Base-by-base conservation (phyloP, 2,329 filamentous ascomycete genomes). In the Aspergillus cejpii region DNA sequence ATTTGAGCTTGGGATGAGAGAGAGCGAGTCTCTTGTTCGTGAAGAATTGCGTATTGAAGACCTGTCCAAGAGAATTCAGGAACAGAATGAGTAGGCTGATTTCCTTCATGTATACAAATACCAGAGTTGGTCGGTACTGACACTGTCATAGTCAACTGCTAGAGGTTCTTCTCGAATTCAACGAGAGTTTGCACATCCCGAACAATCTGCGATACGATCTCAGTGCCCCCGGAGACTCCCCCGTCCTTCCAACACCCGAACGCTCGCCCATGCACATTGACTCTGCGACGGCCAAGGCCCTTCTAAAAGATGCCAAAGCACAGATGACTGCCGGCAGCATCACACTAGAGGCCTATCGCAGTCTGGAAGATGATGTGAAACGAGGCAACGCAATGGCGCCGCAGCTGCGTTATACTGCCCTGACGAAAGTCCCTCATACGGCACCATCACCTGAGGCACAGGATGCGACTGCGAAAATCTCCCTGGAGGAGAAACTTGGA, bases 101-200 rank as follows among this genome's bases (percentile, higher is more conserved):
- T 19, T 68, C 27, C 14, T 37, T 2, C 21, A 10, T 15, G n/a
- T 17, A 2, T 33, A 33, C 26, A 20, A 23, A 28, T 37, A 11
- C 29, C 37, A 28, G 26, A 33, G 29, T 23, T 31, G 34, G 17
- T 12, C 24, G 24, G 33, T 40, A 43, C 44, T 55, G 43, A 55
- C 26, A 37, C n/a, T 24, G 39, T 8, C 58, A 37, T 58, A 96
- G 90, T 66, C 89, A 90, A 65, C 72, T 97, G 26, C 79, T 96
- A 43, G 91, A 97, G 57, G 72, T 96, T 8, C 79, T 97, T 26
- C 76, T 94, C 50, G 90, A 96, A 61, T 78, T 96, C 70, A 98
- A 98, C 70, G 81, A 86, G 41, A 85, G 81, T 34, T 74, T 84
- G 15, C 86, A 92, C 63, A 81, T 97, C 36, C 81, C 87, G 8